Evolutionary conservation across 2,329 filamentous ascomycete genomes (phyloP).

Genomic region (Epichloe uncinata): DNA sequence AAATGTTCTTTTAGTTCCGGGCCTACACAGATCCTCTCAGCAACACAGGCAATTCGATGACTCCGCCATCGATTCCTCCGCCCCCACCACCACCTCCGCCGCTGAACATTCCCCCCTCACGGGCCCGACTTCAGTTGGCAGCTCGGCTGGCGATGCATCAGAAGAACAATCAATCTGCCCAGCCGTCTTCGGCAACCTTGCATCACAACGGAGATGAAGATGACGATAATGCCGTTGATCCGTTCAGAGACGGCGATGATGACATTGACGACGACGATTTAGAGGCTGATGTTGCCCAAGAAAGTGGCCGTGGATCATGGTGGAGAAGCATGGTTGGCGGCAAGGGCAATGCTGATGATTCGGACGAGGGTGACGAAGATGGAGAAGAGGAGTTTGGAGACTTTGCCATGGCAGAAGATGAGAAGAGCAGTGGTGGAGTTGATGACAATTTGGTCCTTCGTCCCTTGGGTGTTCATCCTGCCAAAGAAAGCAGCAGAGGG

Average conservation of each 20-base stretch:
- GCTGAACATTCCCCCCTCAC: conserved; percentile 72
- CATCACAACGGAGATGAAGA: conserved; percentile 27
- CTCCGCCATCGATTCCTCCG: conserved; percentile 44
- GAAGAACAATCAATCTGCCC: conserved; percentile 41
- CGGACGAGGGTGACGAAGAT: conserved; percentile 40
- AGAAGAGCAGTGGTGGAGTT: conserved; percentile 13
- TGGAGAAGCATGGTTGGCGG: conserved; percentile 30
- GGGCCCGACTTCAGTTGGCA: conserved; percentile 82
- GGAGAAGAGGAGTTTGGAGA: conserved; percentile 57
- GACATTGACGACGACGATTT: conserved; percentile 40
- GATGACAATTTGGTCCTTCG: conserved; percentile 36
- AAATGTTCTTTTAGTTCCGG: conserved; percentile 33
- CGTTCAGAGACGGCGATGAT: conserved; percentile 42
- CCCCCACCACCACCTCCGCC: conserved; percentile 60
- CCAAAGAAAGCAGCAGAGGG: conserved; percentile 24
- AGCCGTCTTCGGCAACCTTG: conserved; percentile 29
- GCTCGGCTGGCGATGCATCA: conserved; percentile 67
- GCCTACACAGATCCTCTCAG: conserved; percentile 44
- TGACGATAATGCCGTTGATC: conserved; percentile 22
- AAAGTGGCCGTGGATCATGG: conserved; percentile 29
- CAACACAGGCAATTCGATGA: conserved; percentile 31
- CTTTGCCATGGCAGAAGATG: conserved; percentile 50
- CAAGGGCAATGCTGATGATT: conserved; percentile 29
- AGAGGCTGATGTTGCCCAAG: conserved; percentile 29
- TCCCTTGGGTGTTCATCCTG: conserved; percentile 40